Conservation (phyloP, 192 early-diverging fungal species). For the Tieghemiomyces parasiticus region DNA sequence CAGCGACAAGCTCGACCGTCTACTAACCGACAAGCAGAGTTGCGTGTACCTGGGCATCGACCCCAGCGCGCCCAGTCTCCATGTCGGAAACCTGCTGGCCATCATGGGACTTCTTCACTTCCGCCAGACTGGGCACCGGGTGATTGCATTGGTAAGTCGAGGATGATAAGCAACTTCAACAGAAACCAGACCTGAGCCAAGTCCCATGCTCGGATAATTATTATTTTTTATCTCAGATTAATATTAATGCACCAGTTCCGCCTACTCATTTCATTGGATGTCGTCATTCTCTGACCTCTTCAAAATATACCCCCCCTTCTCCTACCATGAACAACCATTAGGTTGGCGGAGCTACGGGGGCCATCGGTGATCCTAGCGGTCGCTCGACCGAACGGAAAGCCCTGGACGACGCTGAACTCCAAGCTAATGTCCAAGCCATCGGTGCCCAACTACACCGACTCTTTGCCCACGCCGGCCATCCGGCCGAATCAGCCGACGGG, state of each 20-base stretch:
- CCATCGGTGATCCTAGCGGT: slow-evolving; percentile 88
- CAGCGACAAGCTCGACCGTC: too few species aligned
- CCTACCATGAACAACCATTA: slow-evolving; percentile 10
- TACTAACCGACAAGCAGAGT: slow-evolving; percentile 12
- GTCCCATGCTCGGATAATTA: too few species aligned
- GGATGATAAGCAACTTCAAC: too few species aligned
- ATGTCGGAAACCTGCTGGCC: slow-evolving; percentile 80
- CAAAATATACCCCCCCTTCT: slow-evolving; percentile 12
- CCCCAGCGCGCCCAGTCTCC: slow-evolving; percentile 80
- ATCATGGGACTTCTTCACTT: slow-evolving; percentile 80
- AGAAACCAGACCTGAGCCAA: too few species aligned
- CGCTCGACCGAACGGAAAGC: slow-evolving; percentile 63
- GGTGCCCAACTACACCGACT: slow-evolving; percentile 53
- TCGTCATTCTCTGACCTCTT: too few species aligned
- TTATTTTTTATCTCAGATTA: slow-evolving; percentile 1
- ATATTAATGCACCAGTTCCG: not conserved
- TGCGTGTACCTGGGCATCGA: slow-evolving; percentile 85
- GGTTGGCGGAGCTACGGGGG: slow-evolving; percentile 80
- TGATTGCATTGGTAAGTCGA: slow-evolving; percentile 62
- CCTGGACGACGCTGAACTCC: slow-evolving; percentile 36
- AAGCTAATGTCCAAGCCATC: slow-evolving; percentile 49
- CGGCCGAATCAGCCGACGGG: slow-evolving; percentile 23
- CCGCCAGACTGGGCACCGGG: slow-evolving; percentile 61
- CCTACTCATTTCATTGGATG: not conserved
- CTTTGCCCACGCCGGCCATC: slow-evolving; percentile 39